phyloP scores from a whole-genome alignment of 2,329 filamentous ascomycete genomes.

The Diaporthe batatas region DNA sequence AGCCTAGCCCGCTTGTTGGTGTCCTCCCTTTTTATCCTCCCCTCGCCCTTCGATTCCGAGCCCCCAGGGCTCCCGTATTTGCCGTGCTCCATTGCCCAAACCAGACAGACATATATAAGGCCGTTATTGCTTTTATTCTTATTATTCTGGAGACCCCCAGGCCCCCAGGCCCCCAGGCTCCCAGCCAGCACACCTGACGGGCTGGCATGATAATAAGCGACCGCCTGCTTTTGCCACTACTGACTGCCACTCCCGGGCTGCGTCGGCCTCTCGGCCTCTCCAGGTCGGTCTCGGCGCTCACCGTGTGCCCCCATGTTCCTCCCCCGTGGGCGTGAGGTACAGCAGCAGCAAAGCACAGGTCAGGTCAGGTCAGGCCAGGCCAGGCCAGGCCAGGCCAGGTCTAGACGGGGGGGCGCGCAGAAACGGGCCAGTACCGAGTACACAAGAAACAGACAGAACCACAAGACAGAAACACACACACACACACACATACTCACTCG shows the following conservation, averaged over 20 bases:
- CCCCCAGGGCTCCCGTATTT: constrained; percentile 15
- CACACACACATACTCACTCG: neutral
- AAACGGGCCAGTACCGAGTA: neutral
- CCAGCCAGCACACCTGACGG: neutral
- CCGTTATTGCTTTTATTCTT: too few relatives aligned
- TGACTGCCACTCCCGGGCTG: constrained; percentile 13
- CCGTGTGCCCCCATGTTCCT: constrained; percentile 1
- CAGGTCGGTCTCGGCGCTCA: constrained; percentile 28
- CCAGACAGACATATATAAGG: neutral
- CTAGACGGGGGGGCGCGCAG: neutral
- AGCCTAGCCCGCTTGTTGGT: constrained; percentile 22
- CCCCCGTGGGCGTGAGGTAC: neutral
- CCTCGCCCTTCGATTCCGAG: neutral
- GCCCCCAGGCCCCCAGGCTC: too few relatives aligned
- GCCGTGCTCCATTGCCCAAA: neutral
- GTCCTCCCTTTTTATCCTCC: constrained; percentile 20
- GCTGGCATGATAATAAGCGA: constrained; percentile 1
- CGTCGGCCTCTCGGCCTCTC: constrained; percentile 23
- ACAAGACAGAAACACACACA: neutral
- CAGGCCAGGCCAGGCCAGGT: neutral
- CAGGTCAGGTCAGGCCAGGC: neutral
- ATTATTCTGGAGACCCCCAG: too few relatives aligned
- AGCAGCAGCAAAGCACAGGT: constrained; percentile 17
- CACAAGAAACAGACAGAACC: neutral
- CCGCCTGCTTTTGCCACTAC: constrained; percentile 20